Evolutionary conservation across 306 rosid species (phyloP).

Genomic region (Quercus agrifolia): DNA sequence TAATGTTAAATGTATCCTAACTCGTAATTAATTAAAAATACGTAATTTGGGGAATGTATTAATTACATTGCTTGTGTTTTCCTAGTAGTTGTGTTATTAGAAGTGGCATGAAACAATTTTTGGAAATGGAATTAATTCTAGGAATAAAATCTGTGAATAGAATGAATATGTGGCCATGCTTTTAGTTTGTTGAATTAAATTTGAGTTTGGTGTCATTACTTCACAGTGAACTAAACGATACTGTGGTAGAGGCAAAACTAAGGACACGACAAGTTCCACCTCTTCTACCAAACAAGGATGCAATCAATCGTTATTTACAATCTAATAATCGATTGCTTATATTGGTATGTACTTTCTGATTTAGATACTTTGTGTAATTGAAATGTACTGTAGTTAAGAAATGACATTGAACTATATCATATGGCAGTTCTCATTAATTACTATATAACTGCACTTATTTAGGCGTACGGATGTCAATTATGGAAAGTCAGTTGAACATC

Average conservation of each 20-base stretch:
- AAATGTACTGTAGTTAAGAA: background rate
- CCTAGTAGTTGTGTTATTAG: background rate
- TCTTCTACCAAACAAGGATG: conserved; percentile 46
- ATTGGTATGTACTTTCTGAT: conserved; percentile 56
- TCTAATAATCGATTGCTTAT: conserved; percentile 80
- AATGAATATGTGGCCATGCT: conserved; percentile 10
- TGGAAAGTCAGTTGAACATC: background rate
- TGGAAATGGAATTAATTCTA: background rate
- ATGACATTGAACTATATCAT: background rate
- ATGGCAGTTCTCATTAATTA: background rate
- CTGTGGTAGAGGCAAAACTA: conserved; percentile 29
- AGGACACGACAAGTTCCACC: conserved; percentile 42
- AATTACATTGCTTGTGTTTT: background rate
- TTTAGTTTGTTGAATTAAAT: conserved; percentile 9
- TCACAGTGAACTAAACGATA: conserved; percentile 84
- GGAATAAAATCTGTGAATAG: background rate
- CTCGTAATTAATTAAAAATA: background rate
- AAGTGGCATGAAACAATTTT: background rate
- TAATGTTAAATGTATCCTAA: background rate
- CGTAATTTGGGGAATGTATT: background rate
- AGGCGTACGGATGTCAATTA: background rate
- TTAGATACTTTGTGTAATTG: conserved; percentile 9
- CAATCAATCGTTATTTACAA: conserved; percentile 52
- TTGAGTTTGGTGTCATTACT: conserved; percentile 22
- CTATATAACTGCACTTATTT: background rate